Evolutionary conservation across 352 stramenopile genomes (phyloP).

Genomic region (Paralagenidium karlingii): DNA sequence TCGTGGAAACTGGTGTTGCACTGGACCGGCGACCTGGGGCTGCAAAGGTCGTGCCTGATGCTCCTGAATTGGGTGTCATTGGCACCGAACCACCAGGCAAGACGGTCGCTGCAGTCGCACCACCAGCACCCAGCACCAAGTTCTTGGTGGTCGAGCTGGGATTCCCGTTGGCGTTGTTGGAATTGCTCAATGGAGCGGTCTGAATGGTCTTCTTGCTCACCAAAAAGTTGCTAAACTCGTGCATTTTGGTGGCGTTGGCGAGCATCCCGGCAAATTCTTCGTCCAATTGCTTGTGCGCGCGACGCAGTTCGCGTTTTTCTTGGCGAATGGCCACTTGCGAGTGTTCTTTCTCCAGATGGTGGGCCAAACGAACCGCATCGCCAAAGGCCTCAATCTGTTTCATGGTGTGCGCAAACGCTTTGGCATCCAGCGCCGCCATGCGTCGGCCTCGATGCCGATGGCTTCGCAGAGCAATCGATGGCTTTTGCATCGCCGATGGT

Average conservation of each 20-base stretch:
- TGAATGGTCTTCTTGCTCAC: slow-evolving; percentile 42
- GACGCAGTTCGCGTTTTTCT: slow-evolving; percentile 15
- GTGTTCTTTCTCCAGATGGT: slow-evolving; percentile 29
- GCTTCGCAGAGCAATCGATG: too few species aligned
- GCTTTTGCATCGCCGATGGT: too few species aligned
- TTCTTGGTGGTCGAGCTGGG: neutral
- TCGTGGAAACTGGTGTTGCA: too few species aligned
- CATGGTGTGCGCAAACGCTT: slow-evolving; percentile 32
- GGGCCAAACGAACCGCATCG: slow-evolving; percentile 25
- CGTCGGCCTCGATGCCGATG: slow-evolving; percentile 22
- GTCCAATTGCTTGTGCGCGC: slow-evolving; percentile 23
- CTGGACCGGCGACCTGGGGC: too few species aligned
- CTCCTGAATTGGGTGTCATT: neutral
- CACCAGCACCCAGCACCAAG: neutral
- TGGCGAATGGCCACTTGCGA: slow-evolving; percentile 13
- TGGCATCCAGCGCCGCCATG: slow-evolving; percentile 30
- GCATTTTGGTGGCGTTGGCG: slow-evolving; percentile 19
- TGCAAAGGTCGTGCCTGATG: neutral
- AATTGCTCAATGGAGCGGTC: neutral
- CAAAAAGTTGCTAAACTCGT: slow-evolving; percentile 55
- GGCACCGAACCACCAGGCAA: neutral
- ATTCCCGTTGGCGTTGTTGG: neutral
- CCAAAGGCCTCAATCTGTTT: slow-evolving; percentile 43
- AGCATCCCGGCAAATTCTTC: slow-evolving; percentile 22
- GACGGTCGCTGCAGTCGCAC: neutral